Evolutionary conservation across 1,139 yeast genomes (phyloP).

Genomic region (Meyerozyma smithsonii): DNA sequence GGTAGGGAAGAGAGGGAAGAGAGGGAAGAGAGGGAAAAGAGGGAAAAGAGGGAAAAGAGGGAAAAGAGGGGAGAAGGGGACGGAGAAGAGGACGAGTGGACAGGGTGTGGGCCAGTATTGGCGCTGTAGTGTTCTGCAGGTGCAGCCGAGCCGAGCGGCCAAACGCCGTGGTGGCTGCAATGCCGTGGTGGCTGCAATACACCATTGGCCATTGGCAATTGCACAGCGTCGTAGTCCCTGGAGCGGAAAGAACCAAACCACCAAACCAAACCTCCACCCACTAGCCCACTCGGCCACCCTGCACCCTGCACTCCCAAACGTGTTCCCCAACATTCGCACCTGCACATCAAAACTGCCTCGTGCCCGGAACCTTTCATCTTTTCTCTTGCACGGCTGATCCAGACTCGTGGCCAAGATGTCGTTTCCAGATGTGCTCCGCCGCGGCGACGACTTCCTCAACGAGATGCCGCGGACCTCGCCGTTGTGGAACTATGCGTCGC

Average conservation of each 20-base stretch:
- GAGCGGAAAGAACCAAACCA: too few relatives aligned
- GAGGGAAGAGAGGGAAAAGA: not conserved
- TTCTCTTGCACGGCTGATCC: not conserved
- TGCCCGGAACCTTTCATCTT: not conserved
- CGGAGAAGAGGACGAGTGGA: too few relatives aligned
- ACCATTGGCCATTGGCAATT: too few relatives aligned
- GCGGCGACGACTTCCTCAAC: conserved; percentile 71
- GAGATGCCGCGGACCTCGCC: conserved; percentile 55
- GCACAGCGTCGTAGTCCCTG: too few relatives aligned
- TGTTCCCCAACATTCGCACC: conserved; percentile 2
- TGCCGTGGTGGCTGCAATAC: too few relatives aligned
- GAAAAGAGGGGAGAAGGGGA: too few relatives aligned
- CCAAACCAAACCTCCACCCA: too few relatives aligned
- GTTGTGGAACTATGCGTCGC: conserved; percentile 66
- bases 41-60: not conserved
- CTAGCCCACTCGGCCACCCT: too few relatives aligned
- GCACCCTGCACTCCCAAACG: not conserved
- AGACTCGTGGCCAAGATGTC: conserved; percentile 48
- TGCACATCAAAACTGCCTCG: not conserved
- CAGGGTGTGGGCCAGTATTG: too few relatives aligned
- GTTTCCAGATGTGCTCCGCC: conserved; percentile 59
- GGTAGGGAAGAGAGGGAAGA: not conserved
- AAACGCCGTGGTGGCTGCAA: too few relatives aligned
- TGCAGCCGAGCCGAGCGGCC: too few relatives aligned
- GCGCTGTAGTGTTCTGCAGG: too few relatives aligned